Evolutionary conservation across 441 rosid genomes (phyloP).

Genomic region (Adansonia rubrostipa): DNA sequence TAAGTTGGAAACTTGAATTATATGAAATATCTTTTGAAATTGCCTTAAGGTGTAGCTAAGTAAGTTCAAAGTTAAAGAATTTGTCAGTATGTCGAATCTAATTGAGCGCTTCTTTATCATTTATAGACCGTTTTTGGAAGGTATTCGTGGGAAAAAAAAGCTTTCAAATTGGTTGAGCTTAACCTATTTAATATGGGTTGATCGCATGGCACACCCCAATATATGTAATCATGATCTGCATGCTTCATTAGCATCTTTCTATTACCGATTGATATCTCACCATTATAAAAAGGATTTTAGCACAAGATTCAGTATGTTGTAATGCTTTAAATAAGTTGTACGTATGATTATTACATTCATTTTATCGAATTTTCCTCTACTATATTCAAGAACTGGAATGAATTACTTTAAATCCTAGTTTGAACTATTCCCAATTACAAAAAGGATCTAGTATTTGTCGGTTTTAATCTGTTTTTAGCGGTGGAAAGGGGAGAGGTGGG

Average conservation of each 20-base stretch:
- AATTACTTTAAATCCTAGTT: background rate
- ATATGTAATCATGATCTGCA: background rate
- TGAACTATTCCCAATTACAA: background rate
- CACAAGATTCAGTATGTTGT: too few relatives aligned
- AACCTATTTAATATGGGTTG: background rate
- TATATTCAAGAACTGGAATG: background rate
- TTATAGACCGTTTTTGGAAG: background rate
- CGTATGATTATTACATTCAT: background rate
- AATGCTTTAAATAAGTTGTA: too few relatives aligned
- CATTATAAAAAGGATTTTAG: background rate
- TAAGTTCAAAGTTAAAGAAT: background rate
- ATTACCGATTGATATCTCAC: background rate
- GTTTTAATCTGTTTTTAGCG: constrained; percentile 2
- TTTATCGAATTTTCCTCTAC: background rate
- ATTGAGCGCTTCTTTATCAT: background rate
- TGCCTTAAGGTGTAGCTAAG: background rate
- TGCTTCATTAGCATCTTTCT: background rate
- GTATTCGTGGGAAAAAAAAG: background rate
- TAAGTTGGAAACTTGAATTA: constrained; percentile 20
- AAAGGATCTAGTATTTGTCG: background rate
- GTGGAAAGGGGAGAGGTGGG: background rate
- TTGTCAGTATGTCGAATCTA: background rate
- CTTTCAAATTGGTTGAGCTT: background rate
- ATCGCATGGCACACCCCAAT: background rate
- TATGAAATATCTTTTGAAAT: background rate